Percentiles rank a stretch among this genome's conserved stretches.
Evolutionary conservation across 192 early-diverging fungal species (phyloP).

Genomic region (Coemansia sp.): DNA sequence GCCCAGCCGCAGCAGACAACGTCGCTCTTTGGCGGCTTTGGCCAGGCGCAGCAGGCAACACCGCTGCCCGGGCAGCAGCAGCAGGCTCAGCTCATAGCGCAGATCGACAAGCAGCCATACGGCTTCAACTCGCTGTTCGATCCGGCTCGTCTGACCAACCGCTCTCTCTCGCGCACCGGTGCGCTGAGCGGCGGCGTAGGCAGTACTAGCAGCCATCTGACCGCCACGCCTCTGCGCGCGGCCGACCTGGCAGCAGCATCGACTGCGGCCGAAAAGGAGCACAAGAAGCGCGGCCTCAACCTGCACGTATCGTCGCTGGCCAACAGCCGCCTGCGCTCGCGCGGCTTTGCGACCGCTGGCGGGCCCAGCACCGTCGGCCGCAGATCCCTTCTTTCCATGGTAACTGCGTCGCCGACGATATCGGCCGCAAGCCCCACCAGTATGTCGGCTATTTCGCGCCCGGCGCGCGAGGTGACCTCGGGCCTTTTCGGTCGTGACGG

Average conservation of each 20-base stretch:
- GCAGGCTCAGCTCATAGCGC: conserved; percentile 55
- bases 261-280: conserved; percentile 22
- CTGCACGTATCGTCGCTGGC: conserved; percentile 60
- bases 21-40: conserved; percentile 17
- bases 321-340: conserved; percentile 58
- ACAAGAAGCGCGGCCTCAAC: conserved; percentile 67
- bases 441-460: not conserved
- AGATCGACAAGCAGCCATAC: conserved; percentile 84
- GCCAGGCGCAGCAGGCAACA: conserved; percentile 29
- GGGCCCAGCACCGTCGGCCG: conserved; percentile 36
- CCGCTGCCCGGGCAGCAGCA: conserved; percentile 20
- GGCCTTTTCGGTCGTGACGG: conserved; percentile 50
- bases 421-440: conserved; percentile 21
- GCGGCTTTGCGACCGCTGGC: conserved; percentile 56
- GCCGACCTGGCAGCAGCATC: conserved; percentile 7
- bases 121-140: conserved; percentile 81
- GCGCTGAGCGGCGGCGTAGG: conserved; percentile 4
- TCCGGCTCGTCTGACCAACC: conserved; percentile 26
- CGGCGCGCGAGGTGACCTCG: not conserved
- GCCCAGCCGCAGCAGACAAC: conserved; percentile 1
- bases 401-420: conserved; percentile 30
- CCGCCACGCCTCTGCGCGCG: conserved; percentile 31
- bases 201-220: conserved; percentile 34
- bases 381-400: conserved; percentile 6
- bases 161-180: conserved; percentile 1